Evolutionary conservation across 139 green algal genomes (phyloP).

Genomic region (Eudorina sp.): DNA sequence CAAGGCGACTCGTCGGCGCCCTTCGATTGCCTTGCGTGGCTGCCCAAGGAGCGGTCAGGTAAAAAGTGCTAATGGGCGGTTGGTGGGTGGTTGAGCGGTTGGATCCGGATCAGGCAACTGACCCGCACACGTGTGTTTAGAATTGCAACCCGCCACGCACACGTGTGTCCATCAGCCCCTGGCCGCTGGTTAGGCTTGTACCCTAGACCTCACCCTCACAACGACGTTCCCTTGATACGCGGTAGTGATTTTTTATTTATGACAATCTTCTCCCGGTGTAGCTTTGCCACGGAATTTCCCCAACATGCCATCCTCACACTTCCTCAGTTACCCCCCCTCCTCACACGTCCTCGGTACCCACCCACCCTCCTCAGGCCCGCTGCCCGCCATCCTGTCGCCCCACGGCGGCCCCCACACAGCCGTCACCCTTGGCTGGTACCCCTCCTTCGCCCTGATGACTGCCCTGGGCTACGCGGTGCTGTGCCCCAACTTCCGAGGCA

Average conservation of each 20-base stretch:
- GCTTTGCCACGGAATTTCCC: no score
- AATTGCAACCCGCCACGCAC: no score
- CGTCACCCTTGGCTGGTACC: conserved; percentile 76
- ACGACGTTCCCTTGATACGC: no score
- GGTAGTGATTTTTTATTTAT: no score
- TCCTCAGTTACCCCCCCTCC: background rate
- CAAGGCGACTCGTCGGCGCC: background rate
- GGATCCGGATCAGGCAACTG: no score
- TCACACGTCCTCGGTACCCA: background rate
- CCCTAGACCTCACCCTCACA: no score
- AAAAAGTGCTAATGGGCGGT: background rate
- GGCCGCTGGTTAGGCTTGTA: no score
- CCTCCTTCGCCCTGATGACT: conserved; percentile 77
- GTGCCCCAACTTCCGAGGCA: conserved; percentile 79
- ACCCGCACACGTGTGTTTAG: no score
- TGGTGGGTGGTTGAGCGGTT: no score
- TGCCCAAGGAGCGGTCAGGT: conserved; percentile 10
- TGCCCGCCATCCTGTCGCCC: conserved; percentile 79
- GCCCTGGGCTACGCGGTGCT: conserved; percentile 81
- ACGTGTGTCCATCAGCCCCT: no score
- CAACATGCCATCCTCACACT: background rate
- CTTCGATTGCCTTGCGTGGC: conserved; percentile 33
- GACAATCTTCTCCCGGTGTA: no score
- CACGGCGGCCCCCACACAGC: conserved; percentile 93
- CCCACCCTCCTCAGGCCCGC: conserved; percentile 41